Percentiles rank a stretch among this genome's conserved stretches.
Evolutionary conservation across 305 asterid genomes (phyloP).

Genomic region (Fraxinus greggii): DNA sequence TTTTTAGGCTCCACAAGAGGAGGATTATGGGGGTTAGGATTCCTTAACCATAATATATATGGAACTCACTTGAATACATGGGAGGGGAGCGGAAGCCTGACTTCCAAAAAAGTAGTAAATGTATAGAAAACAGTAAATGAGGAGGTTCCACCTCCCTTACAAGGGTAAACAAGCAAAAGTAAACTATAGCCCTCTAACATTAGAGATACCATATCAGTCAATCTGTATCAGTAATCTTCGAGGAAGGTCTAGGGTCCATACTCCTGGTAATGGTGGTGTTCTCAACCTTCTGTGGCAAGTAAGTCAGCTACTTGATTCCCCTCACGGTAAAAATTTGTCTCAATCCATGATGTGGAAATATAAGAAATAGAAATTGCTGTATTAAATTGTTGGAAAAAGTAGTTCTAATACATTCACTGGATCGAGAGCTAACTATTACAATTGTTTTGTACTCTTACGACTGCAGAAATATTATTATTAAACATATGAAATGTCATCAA

Average conservation of each 20-base stretch:
- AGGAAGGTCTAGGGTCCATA: too few relatives aligned
- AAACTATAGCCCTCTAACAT: too few relatives aligned
- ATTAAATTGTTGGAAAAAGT: not conserved
- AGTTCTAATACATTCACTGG: not conserved
- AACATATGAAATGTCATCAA: not conserved
- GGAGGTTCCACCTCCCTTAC: too few relatives aligned
- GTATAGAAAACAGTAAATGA: too few relatives aligned
- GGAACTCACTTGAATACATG: not conserved
- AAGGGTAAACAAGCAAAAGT: too few relatives aligned
- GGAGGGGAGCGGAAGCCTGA: too few relatives aligned
- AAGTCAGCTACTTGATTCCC: not conserved
- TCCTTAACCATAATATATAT: not conserved
- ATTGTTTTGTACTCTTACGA: not conserved
- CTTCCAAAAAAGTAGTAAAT: not conserved
- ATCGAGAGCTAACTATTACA: not conserved
- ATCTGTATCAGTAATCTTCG: too few relatives aligned
- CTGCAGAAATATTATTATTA: not conserved
- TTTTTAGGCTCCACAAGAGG: not conserved
- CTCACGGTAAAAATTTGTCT: not conserved
- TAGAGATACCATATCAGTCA: too few relatives aligned
- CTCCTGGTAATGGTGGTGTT: not conserved
- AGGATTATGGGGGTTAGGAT: not conserved
- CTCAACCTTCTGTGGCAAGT: not conserved
- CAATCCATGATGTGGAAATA: not conserved
- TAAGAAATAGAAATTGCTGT: not conserved